Base-by-base conservation (phyloP, 192 early-diverging fungal genomes). In the Umbelopsis sp. region DNA sequence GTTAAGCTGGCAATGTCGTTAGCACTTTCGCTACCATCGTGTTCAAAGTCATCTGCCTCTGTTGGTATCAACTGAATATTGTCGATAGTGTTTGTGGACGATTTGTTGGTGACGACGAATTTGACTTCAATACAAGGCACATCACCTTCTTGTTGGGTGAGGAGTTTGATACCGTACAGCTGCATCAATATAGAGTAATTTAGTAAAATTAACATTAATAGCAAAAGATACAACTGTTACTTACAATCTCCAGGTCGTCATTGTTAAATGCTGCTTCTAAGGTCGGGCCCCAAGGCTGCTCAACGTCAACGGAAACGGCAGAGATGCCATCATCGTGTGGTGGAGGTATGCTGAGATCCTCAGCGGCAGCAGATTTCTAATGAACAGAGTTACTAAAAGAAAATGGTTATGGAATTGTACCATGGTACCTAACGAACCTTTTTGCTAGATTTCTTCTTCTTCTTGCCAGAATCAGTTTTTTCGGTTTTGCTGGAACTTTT, bases 371-470 rank as follows among this genome's bases (percentile, higher is more conserved):
- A 41, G 47, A 24, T 54, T 79, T 71, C 24, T 43, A 41, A 1
- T 62, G 29, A n/a, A n/a, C n/a, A n/a, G n/a, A n/a, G n/a, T n/a
- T n/a, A n/a, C n/a, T n/a, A n/a, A n/a, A n/a, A n/a, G n/a, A n/a
- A n/a, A n/a, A n/a, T n/a, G n/a, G n/a, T n/a, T n/a, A n/a, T n/a
- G n/a, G n/a, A n/a, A n/a, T n/a, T n/a, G n/a, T n/a, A n/a, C n/a
- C n/a, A n/a, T n/a, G n/a, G n/a, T 41, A 69, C 24, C 45, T 53
- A 9, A 45, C 50, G 4, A 49, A 70, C 68, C 68, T 70, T 53
- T 66, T 83, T 82, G 34, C 75, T 79, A 21, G 76, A 74, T n/a
- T 76, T 76, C 76, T 80, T 79, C 62, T 78, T 76, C 72, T 77
- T 80, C 45, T 80, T 81, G 12, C 71, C 74, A 41, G 38, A 41